Conservation (phyloP, 139 green algal genomes). For the Choricystis sp. region DNA sequence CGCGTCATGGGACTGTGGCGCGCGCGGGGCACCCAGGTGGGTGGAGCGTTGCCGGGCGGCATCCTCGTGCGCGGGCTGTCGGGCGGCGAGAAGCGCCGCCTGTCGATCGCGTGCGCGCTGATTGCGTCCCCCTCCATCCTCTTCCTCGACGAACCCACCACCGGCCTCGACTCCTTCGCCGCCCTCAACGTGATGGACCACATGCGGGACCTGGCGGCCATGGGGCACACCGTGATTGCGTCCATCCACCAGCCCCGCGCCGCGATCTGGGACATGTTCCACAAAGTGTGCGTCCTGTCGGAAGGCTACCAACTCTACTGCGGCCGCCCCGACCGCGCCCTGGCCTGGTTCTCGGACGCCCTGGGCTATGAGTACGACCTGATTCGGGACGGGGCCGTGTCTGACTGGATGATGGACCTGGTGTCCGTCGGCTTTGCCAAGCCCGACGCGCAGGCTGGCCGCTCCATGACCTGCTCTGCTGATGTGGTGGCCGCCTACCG, state of each 20-base stretch:
- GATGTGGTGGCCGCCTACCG: not conserved
- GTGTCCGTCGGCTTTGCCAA: constrained; percentile 44
- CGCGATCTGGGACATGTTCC: constrained; percentile 35
- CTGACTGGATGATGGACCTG: constrained; percentile 47
- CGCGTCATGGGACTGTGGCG: not conserved
- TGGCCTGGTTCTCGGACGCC: constrained; percentile 20
- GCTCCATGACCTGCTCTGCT: not conserved
- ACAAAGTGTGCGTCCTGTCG: constrained; percentile 24
- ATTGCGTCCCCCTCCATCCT: constrained; percentile 52
- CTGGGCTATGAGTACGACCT: constrained; percentile 20
- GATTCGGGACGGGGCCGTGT: constrained; percentile 7
- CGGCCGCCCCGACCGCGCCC: constrained; percentile 9
- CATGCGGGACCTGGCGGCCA: constrained; percentile 18
- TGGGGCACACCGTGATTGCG: constrained; percentile 18
- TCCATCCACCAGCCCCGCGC: constrained; percentile 39
- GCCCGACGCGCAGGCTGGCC: constrained; percentile 10
- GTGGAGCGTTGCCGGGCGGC: not conserved
- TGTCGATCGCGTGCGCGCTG: constrained; percentile 58
- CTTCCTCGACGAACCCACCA: constrained; percentile 80
- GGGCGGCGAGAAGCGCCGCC: constrained; percentile 47
- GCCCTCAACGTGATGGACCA: constrained; percentile 33
- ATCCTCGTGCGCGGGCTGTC: constrained; percentile 21
- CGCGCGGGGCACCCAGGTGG: not conserved
- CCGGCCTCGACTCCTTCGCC: constrained; percentile 42
- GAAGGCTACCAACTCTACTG: constrained; percentile 25